phyloP scores from a whole-genome alignment of 164 flowering plant species.

The Liquidambar formosana region DNA sequence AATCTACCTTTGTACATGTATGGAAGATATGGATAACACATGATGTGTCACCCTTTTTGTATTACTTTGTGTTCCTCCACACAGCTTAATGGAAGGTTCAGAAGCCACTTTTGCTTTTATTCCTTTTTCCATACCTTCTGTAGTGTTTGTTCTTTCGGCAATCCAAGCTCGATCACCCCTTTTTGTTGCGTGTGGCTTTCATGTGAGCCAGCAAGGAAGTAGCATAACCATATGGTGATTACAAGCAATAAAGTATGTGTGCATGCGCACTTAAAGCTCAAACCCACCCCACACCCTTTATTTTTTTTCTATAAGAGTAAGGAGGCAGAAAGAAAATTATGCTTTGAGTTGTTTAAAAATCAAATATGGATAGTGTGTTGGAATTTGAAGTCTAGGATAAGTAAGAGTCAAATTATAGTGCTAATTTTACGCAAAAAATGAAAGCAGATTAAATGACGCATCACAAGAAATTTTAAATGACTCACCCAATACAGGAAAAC shows the following conservation, averaged over 20 bases:
- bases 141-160: slow-evolving; percentile 7
- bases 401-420: no score
- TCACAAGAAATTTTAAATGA: no score
- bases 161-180: slow-evolving; percentile 8
- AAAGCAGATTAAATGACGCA: no score
- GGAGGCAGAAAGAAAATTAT: no score
- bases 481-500: no score
- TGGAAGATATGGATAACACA: background rate
- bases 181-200: slow-evolving; percentile 23
- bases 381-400: no score
- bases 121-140: background rate
- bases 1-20: slow-evolving; percentile 13
- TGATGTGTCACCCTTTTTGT: background rate
- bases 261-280: slow-evolving; percentile 19
- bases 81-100: slow-evolving; percentile 13
- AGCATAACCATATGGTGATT: background rate
- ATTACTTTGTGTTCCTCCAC: background rate
- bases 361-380: no score
- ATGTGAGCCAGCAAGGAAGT: slow-evolving; percentile 17
- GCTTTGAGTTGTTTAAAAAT: no score
- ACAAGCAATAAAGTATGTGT: slow-evolving; percentile 3
- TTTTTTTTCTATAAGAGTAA: no score
- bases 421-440: background rate
- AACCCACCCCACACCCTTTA: no score
- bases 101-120: slow-evolving; percentile 7